Evolutionary conservation across 305 asterid species (phyloP), one percentile per base, ranked within the genome.

Genomic region (Fraxinus sp.): DNA sequence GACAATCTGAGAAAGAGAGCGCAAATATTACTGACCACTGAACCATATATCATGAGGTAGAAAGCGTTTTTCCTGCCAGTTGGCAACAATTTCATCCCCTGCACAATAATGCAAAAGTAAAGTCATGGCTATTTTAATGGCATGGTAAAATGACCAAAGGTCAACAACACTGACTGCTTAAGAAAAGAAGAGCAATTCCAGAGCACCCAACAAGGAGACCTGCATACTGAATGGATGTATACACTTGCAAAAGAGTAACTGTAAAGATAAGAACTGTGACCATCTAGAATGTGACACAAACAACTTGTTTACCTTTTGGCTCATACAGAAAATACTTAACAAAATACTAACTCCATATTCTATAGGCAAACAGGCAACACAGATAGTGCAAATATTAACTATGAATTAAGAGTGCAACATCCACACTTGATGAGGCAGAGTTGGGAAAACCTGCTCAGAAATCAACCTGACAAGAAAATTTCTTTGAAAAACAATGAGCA

Each of bases 61-160:
- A 95, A 90, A 71, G 93, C 92, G 82, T 71, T 95, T 87, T 92
- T 95, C 85, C 97, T 88, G 81, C 94, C 97, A 77, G 97, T 89
- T 36, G 98, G 98, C 85, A 95, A 87, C 84, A 95, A 87, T 83
- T 95, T 95, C 98, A 93, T 95, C 75, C 94, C 98, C 98, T 95
- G 94, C 71, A 89, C 37, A 88, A 37, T 57, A 80, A 75, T 55
- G 79, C 68, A 80, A 86, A 80, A 68, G 66, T 11, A 75, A 75
- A 66, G 73, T 3, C 35, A 26, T 26, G 18, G 36, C 5, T 13
- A 28, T n/a, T 68, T 26, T 26, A 68, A 28, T 28, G 37, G 75
- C 20, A 68, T 68, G 18, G 37, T 28, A 68, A 68, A 30, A 70
- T 1, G 4, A 70, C 41, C 43, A 14, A 70, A 70, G 76, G 37